Evolutionary conservation across 306 rosid genomes (phyloP).

Genomic region (Phaseolus lunatus): DNA sequence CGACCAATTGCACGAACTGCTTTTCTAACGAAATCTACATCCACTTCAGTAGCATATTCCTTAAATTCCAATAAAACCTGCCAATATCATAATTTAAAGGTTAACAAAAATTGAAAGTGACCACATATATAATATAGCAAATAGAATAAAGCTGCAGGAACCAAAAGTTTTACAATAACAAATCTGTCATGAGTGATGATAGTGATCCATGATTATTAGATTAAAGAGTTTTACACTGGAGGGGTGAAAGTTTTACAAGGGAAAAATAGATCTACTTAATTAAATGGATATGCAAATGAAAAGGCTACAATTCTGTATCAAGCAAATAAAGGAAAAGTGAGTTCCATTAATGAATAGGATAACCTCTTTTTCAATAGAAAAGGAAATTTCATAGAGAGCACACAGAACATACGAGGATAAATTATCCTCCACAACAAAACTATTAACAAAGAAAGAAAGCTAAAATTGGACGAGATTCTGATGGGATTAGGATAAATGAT

Average conservation of each 20-base stretch:
- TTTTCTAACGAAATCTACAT: conserved; percentile 95
- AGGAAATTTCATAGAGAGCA: conserved; percentile 6
- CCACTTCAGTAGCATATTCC: conserved; percentile 99
- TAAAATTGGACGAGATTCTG: neutral
- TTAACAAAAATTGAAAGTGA: conserved; percentile 39
- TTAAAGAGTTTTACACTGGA: neutral
- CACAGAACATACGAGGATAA: neutral
- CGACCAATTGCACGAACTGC: conserved; percentile 99
- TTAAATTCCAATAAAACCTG: conserved; percentile 97
- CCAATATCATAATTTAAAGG: conserved; percentile 40
- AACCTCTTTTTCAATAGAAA: conserved; percentile 11
- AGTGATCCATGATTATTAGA: neutral
- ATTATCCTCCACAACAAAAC: conserved; percentile 18
- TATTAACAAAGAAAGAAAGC: neutral
- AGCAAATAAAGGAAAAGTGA: conserved; percentile 10
- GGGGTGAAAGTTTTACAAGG: conserved; percentile 14
- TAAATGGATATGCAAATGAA: conserved; percentile 16
- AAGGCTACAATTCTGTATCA: conserved; percentile 21
- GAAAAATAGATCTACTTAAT: conserved; percentile 11
- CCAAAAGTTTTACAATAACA: conserved; percentile 23
- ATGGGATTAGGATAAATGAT: conserved; percentile 23
- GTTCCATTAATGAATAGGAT: conserved; percentile 23
- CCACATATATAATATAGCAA: conserved; percentile 9
- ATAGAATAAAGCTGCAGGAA: conserved; percentile 11
- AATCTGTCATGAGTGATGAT: neutral